These are phyloP conservation scores for Colletotrichum tabaci DNA, from an alignment of 2,329 filamentous ascomycete species.

Conservation along the genomic window DNA sequence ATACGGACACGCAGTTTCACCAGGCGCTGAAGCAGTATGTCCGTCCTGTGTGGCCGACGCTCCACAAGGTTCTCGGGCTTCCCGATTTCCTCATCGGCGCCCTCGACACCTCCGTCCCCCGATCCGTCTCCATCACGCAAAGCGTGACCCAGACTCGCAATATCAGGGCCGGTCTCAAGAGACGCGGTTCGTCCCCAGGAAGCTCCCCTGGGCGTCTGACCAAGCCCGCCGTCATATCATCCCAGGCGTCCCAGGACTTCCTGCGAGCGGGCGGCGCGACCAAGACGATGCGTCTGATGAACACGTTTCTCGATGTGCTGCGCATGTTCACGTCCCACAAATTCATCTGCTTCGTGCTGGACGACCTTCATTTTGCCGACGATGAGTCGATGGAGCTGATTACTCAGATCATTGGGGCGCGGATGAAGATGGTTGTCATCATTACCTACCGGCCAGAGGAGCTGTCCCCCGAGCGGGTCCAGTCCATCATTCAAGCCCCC, in stretches of 20 bases:
- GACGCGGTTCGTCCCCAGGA: constrained; percentile 66
- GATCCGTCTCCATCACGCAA: constrained; percentile 56
- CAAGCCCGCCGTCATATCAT: constrained; percentile 55
- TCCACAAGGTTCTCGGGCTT: constrained; percentile 73
- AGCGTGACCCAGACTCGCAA: constrained; percentile 51
- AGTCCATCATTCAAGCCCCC: constrained; percentile 67
- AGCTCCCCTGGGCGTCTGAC: constrained; percentile 55
- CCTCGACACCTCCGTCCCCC: constrained; percentile 55
- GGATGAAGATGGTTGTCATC: constrained; percentile 86
- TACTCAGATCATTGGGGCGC: constrained; percentile 82
- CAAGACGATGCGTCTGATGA: constrained; percentile 83
- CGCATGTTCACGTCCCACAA: constrained; percentile 86
- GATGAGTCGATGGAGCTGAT: constrained; percentile 89
- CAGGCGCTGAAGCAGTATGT: constrained; percentile 74
- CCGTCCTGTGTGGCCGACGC: constrained; percentile 74
- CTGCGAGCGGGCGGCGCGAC: constrained; percentile 71
- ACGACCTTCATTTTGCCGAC: constrained; percentile 93
- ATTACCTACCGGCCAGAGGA: constrained; percentile 82
- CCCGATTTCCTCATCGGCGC: constrained; percentile 79
- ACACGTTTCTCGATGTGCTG: constrained; percentile 89
- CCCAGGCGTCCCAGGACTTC: constrained; percentile 72
- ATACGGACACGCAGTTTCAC: constrained; percentile 76
- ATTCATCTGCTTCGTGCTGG: constrained; percentile 89
- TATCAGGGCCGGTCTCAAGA: constrained; percentile 53
- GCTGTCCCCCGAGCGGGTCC: constrained; percentile 68